Evolutionary conservation across 139 green algal species (phyloP).

Genomic region (Choricystis sp.): DNA sequence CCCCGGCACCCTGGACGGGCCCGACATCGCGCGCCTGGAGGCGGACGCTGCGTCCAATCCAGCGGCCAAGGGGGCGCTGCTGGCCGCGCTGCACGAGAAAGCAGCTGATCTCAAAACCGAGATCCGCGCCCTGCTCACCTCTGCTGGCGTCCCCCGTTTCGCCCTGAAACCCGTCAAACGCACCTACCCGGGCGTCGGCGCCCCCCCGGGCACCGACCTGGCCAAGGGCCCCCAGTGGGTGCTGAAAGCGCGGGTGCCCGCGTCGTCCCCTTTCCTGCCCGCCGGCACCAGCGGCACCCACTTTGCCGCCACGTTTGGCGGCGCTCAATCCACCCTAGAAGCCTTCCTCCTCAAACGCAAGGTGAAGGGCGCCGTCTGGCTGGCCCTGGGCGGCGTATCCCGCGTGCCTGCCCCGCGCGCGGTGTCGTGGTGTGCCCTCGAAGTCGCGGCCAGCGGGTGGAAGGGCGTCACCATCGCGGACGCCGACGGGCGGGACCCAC

Average conservation of each 20-base stretch:
- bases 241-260: constrained; percentile 75
- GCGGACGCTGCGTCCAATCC: constrained; percentile 4
- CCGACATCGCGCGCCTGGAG: constrained; percentile 34
- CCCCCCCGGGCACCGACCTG: constrained; percentile 19
- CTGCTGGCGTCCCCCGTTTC: constrained; percentile 43
- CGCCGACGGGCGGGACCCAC: constrained; percentile 19
- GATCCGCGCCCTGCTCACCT: constrained; percentile 42
- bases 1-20: constrained; percentile 20
- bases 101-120: constrained; percentile 55
- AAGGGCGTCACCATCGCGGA: constrained; percentile 34
- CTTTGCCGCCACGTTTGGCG: constrained; percentile 57
- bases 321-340: constrained; percentile 62
- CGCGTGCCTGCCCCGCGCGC: constrained; percentile 15
- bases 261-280: constrained; percentile 35
- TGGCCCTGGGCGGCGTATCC: constrained; percentile 35
- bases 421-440: constrained; percentile 83
- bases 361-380: constrained; percentile 83
- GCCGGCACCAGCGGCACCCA: constrained; percentile 25
- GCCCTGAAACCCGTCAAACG: constrained; percentile 74
- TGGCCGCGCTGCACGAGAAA: constrained; percentile 18
- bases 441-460: constrained; percentile 43
- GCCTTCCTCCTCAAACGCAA: constrained; percentile 75
- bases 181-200: constrained; percentile 43
- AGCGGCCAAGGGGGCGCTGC: not conserved
- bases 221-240: constrained; percentile 71